phyloP scores from a whole-genome alignment of 495 filamentous ascomycete genomes.

The Chaetomium tenue region DNA sequence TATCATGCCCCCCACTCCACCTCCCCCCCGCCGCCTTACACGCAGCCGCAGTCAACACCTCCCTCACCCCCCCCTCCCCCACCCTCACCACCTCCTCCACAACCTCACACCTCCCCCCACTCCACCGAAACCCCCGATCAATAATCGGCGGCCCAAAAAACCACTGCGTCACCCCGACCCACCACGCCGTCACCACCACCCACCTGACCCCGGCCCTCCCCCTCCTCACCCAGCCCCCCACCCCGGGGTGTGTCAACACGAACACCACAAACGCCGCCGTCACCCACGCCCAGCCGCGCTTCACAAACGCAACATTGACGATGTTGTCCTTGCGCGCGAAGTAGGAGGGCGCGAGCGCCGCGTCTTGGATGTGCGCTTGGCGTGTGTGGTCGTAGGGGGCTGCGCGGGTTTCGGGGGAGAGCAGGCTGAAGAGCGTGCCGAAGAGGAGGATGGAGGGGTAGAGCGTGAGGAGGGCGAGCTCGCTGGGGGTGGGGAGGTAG shows the following conservation, averaged over 20 bases:
- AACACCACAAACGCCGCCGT: slow-evolving; percentile 64
- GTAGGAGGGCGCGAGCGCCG: slow-evolving; percentile 73
- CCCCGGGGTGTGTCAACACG: slow-evolving; percentile 56
- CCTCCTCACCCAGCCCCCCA: slow-evolving; percentile 33
- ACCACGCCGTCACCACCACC: slow-evolving; percentile 66
- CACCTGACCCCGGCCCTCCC: slow-evolving; percentile 63
- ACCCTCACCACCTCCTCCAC: slow-evolving; percentile 28
- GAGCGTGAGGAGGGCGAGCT: slow-evolving; percentile 58
- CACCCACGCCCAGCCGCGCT: slow-evolving; percentile 91
- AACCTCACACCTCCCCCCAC: slow-evolving; percentile 74
- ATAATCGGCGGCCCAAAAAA: slow-evolving; percentile 89
- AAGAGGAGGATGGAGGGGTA: slow-evolving; percentile 77
- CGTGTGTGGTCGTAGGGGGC: slow-evolving; percentile 55
- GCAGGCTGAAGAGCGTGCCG: slow-evolving; percentile 73
- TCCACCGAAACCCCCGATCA: slow-evolving; percentile 76
- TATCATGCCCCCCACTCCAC: slow-evolving; percentile 90
- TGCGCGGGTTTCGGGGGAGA: slow-evolving; percentile 66
- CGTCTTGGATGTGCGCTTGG: slow-evolving; percentile 55
- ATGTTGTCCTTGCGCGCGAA: slow-evolving; percentile 90
- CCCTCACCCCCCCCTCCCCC: slow-evolving; percentile 38
- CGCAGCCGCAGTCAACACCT: slow-evolving; percentile 67
- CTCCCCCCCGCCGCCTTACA: slow-evolving; percentile 77
- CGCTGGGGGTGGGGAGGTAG: slow-evolving; percentile 60
- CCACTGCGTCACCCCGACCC: slow-evolving; percentile 88
- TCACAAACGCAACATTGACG: slow-evolving; percentile 89